phyloP scores from a whole-genome alignment of 768 basidiomycete species.

The Termitomyces sp. region DNA sequence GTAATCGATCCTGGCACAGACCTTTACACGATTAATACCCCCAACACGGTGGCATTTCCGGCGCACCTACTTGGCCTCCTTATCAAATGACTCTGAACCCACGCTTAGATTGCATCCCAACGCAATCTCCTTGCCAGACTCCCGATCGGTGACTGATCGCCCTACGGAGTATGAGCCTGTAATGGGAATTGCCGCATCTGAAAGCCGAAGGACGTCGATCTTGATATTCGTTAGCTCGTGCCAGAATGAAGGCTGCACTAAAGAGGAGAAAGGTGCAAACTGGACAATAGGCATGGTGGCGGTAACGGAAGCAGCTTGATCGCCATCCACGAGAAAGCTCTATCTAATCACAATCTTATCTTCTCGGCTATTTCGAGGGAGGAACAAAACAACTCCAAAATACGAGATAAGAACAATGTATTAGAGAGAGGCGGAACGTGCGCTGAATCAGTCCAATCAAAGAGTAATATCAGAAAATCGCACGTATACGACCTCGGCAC shows the following conservation, averaged over 20 bases:
- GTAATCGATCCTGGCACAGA: slow-evolving; percentile 41
- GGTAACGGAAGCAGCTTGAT: not conserved
- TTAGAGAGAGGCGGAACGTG: too few relatives aligned
- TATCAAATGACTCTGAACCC: slow-evolving; percentile 59
- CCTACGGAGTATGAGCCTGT: slow-evolving; percentile 67
- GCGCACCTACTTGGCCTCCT: slow-evolving; percentile 34
- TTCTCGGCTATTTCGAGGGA: too few relatives aligned
- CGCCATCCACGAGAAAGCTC: not conserved
- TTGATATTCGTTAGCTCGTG: slow-evolving; percentile 84
- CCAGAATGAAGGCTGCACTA: slow-evolving; percentile 92
- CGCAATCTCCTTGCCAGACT: slow-evolving; percentile 67
- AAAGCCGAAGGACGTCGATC: slow-evolving; percentile 83
- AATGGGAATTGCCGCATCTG: slow-evolving; percentile 63
- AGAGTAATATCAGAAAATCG: too few relatives aligned
- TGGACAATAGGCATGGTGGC: slow-evolving; percentile 62
- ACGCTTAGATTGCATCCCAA: slow-evolving; percentile 64
- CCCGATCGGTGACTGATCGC: slow-evolving; percentile 66
- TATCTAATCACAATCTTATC: slow-evolving; percentile 8
- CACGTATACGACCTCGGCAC: too few relatives aligned
- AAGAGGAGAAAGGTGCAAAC: slow-evolving; percentile 83
- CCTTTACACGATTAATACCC: slow-evolving; percentile 21
- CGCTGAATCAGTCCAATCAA: too few relatives aligned
- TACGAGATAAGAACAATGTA: too few relatives aligned
- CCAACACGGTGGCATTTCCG: not conserved
- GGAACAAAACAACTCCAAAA: too few relatives aligned